A percentile compares a stretch with the other conserved stretches of the same genome.
These are phyloP conservation scores for Spinacia oleracea DNA, from an alignment of 179 eudicot genomes.

Conservation along the genomic window DNA sequence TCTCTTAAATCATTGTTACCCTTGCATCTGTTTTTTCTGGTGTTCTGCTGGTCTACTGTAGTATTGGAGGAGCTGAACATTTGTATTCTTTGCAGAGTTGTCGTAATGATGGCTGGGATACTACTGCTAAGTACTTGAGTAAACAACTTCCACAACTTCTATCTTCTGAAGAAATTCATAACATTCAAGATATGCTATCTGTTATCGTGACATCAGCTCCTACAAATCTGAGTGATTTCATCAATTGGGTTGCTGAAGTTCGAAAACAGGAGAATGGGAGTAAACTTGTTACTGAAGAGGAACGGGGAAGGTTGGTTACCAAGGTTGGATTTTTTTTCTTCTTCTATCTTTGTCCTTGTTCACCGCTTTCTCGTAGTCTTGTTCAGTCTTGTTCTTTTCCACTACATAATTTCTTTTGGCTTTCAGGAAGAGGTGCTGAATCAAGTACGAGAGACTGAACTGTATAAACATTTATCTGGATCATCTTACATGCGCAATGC, in stretches of 20 bases:
- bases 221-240: conserved; percentile 31
- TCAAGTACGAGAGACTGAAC: conserved; percentile 44
- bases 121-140: conserved; percentile 40
- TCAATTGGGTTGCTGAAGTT: conserved; percentile 56
- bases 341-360: not conserved
- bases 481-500: conserved; percentile 28
- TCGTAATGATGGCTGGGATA: conserved; percentile 38
- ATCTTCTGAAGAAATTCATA: conserved; percentile 35
- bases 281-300: conserved; percentile 36
- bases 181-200: conserved; percentile 38
- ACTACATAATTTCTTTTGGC: not conserved
- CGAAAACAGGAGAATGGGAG: conserved; percentile 36
- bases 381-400: not conserved
- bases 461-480: conserved; percentile 27
- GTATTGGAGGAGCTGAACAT: conserved; percentile 16
- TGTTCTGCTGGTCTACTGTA: not conserved
- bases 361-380: not conserved
- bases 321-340: conserved; percentile 33
- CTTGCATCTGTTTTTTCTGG: not conserved
- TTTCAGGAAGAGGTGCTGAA: conserved; percentile 47
- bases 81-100: conserved; percentile 41
- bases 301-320: conserved; percentile 35
- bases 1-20: not conserved
- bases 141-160: conserved; percentile 34
- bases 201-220: conserved; percentile 42